Conservation (phyloP, 768 basidiomycete genomes). For the Kwoniella dejecticola region DNA sequence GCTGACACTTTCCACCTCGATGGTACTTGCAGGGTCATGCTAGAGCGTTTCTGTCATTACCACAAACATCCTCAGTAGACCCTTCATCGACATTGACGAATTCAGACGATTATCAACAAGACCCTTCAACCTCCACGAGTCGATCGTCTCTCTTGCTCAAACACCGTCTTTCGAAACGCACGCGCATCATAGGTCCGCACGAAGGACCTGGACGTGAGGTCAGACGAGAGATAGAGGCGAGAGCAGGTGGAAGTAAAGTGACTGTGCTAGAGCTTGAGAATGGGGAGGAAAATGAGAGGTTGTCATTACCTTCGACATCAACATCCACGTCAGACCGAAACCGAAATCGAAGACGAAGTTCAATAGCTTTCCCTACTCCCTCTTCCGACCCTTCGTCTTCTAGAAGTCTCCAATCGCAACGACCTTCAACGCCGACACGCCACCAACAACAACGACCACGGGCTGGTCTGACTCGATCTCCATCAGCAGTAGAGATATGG, state of each 20-base stretch:
- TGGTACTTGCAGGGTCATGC: constrained; percentile 51
- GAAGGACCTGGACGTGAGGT: constrained; percentile 20
- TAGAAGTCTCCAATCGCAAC: constrained; percentile 7
- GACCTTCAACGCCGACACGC: constrained; percentile 5
- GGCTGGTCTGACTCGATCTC: constrained; percentile 19
- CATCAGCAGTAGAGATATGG: constrained; percentile 32
- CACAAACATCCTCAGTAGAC: constrained; percentile 37
- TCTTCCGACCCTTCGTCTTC: constrained; percentile 19
- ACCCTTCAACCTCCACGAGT: background rate
- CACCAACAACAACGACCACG: no score
- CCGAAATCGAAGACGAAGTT: constrained; percentile 21
- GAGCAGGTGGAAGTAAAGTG: constrained; percentile 21
- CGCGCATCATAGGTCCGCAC: constrained; percentile 15
- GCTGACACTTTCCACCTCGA: no score
- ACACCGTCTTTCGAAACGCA: constrained; percentile 22
- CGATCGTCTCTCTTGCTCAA: constrained; percentile 14
- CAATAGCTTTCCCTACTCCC: constrained; percentile 30
- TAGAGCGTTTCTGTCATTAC: constrained; percentile 43
- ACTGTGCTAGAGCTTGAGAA: constrained; percentile 20
- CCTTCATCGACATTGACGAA: constrained; percentile 30
- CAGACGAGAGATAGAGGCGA: constrained; percentile 21
- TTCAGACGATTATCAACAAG: constrained; percentile 20
- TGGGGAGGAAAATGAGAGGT: constrained; percentile 13
- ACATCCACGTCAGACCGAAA: constrained; percentile 11
- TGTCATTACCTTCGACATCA: background rate